Percentiles rank a stretch among this genome's conserved stretches.
These are phyloP conservation scores for Phoenix roebelenii DNA, from an alignment of 176 grass and related monocot species.

Conservation along the genomic window DNA sequence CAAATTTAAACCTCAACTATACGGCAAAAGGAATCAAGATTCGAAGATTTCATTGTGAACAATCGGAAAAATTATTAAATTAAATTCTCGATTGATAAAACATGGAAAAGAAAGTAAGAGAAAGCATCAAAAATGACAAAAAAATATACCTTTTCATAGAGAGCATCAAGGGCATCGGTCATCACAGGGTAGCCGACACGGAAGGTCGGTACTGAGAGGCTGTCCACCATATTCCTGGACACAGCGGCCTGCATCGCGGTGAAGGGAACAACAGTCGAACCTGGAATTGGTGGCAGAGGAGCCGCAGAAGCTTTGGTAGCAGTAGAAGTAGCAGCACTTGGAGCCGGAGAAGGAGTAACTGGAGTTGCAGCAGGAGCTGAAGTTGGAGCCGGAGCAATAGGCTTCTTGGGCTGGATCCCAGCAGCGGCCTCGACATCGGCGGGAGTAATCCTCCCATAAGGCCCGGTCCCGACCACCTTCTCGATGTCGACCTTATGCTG, in stretches of 20 bases:
- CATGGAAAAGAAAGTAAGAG: background rate
- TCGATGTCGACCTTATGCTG: conserved; percentile 57
- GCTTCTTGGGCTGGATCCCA: conserved; percentile 52
- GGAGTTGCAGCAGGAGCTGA: conserved; percentile 18
- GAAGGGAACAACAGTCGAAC: conserved; percentile 56
- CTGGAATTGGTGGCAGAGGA: conserved; percentile 33
- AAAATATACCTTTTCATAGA: conserved; percentile 59
- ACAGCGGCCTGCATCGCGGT: conserved; percentile 74
- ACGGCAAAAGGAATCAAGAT: too few relatives aligned
- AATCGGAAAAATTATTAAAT: too few relatives aligned
- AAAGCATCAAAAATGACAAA: conserved; percentile 1
- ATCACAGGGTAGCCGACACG: conserved; percentile 51
- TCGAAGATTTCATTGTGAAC: too few relatives aligned
- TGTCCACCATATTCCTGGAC: conserved; percentile 93
- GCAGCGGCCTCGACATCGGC: conserved; percentile 59
- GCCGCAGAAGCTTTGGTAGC: conserved; percentile 8
- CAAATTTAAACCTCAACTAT: too few relatives aligned
- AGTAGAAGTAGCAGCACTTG: background rate
- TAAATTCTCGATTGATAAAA: too few relatives aligned
- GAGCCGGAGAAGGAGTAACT: background rate
- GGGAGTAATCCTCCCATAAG: conserved; percentile 50
- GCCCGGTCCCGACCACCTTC: conserved; percentile 41
- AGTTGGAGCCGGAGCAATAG: conserved; percentile 15
- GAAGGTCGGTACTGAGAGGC: conserved; percentile 66
- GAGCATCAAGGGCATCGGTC: conserved; percentile 56